Evolutionary conservation across 225 moss, liverwort and hornwort species (phyloP).

Genomic region (Pseudisothecium myosuroides): DNA sequence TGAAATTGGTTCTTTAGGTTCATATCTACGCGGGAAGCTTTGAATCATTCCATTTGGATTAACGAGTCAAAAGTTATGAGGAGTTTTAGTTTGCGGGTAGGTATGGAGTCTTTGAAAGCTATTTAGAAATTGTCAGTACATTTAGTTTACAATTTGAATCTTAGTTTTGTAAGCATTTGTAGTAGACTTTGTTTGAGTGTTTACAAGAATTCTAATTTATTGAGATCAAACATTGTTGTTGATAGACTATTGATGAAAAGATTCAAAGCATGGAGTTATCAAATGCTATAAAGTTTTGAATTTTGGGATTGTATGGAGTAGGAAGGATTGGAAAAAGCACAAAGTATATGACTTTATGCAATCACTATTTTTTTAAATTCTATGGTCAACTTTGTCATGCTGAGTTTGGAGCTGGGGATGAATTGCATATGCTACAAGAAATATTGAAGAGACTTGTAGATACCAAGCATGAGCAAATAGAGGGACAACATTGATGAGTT

Average conservation of each 20-base stretch:
- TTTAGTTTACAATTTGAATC: not conserved
- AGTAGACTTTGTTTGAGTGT: not conserved
- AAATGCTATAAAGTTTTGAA: not conserved
- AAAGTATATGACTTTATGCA: not conserved
- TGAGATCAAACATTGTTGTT: not conserved
- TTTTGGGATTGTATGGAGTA: not conserved
- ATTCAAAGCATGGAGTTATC: not conserved
- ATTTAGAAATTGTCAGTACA: no score
- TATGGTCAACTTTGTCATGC: not conserved
- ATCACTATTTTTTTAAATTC: not conserved
- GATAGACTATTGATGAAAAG: not conserved
- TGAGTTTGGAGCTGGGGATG: not conserved
- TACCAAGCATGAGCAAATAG: not conserved
- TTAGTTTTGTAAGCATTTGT: not conserved
- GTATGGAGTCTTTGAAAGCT: no score
- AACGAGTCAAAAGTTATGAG: no score
- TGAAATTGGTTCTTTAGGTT: no score
- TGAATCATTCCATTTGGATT: no score
- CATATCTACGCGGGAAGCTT: no score
- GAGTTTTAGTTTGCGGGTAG: no score
- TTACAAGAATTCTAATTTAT: no score
- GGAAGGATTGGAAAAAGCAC: not conserved
- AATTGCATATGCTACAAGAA: no score
- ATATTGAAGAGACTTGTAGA: not conserved
- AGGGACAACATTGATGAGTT: not conserved